Evolutionary conservation across 441 rosid genomes (phyloP).

Genomic region (Gossypium schwendimanii): DNA sequence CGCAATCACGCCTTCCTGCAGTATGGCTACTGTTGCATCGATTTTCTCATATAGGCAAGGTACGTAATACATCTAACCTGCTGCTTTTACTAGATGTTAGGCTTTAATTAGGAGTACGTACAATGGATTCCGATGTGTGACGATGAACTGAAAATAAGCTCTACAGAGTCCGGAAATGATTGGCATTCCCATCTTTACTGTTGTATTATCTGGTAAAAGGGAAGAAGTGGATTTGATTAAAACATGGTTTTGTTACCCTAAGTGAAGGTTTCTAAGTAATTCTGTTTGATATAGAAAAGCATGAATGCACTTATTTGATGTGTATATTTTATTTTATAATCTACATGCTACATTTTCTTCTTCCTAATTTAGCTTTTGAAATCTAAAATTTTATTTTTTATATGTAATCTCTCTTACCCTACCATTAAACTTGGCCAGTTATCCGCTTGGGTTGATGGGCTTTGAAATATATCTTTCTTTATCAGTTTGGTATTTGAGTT

Average conservation of each 20-base stretch:
- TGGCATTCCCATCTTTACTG: background rate
- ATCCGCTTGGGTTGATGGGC: too few relatives aligned
- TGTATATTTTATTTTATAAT: background rate
- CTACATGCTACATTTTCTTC: too few relatives aligned
- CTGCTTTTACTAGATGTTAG: background rate
- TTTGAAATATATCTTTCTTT: too few relatives aligned
- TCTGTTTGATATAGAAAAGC: background rate
- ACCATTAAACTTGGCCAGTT: too few relatives aligned
- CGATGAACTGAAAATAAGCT: background rate
- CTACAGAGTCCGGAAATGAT: background rate
- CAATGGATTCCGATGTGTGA: background rate
- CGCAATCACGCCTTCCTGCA: background rate
- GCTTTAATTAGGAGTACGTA: background rate
- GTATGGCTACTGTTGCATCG: background rate
- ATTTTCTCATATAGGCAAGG: background rate
- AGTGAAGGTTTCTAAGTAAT: background rate
- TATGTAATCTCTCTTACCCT: too few relatives aligned
- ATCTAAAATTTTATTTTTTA: too few relatives aligned
- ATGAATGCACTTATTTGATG: background rate
- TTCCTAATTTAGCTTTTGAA: background rate
- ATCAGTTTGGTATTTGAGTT: too few relatives aligned
- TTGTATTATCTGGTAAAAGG: slow-evolving; percentile 1
- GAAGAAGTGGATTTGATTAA: background rate
- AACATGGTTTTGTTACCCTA: background rate
- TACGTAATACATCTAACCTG: background rate